Base-by-base conservation (phyloP, 2,329 filamentous ascomycete species). In the Diaporthe vaccinii region DNA sequence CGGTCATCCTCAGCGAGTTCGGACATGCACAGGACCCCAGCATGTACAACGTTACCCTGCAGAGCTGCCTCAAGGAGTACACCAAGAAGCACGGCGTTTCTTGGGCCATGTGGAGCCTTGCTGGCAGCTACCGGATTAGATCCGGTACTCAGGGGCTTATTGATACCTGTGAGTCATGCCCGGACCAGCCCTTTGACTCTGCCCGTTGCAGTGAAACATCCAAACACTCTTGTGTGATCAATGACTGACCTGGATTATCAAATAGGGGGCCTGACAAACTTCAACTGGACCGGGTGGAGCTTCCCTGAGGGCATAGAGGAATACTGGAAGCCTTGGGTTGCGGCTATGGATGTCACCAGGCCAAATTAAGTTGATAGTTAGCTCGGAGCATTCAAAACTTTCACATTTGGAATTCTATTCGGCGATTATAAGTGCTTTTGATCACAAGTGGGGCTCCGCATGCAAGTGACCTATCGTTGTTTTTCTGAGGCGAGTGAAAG, bases 241-340 rank as follows among this genome's bases (percentile, higher is more conserved):
- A 41, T 25, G 22, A 31, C 49, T 69, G n/a, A 69, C n/a, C 34
- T 10, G 34, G 1, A 3, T 14, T n/a, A 31, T n/a, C n/a, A 7
- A 22, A 31, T 17, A 69, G 65, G 65, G 87, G 87, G 86, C 0
- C 76, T 89, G 79, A 85, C 84, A 53, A 88, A 84, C 74, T 83
- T 82, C 20, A 83, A 88, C 72, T 89, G 86, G 85, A 82, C 81
- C 15, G 86, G 84, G 0, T 89, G 87, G 87, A 84, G 84, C 41
- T 86, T 84, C 62, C 82, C 83, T 2, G 83, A 82, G 55, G 87
- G 85, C 1, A 82, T 89, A 41, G 85, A 89, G 76, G 79, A 83
- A 69, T 86, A 85, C 78, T 89, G 87, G 87, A 88, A 87, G 82
- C 87, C 87, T 3, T 89, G 87, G 87, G 83, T 88, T 3, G 77